These are phyloP conservation scores for Entomortierella chlamydospora DNA, from an alignment of 192 early-diverging fungal genomes.

Conservation along the genomic window DNA sequence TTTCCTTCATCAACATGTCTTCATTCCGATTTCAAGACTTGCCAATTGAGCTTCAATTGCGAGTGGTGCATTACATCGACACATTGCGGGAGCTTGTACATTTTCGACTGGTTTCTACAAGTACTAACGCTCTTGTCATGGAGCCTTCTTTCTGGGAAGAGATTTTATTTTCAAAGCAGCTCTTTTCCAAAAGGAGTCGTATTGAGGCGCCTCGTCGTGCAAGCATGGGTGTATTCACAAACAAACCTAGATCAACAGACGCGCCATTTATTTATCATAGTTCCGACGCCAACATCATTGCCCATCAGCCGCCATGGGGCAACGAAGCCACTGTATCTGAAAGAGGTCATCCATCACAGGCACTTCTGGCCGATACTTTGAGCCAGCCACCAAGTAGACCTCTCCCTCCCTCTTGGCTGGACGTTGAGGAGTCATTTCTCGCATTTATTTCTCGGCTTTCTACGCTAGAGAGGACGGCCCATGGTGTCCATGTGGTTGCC, in stretches of 20 bases:
- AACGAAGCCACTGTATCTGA: not conserved
- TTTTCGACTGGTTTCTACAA: slow-evolving; percentile 25
- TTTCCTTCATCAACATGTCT: not conserved
- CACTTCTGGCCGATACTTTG: too few relatives aligned
- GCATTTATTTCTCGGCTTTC: slow-evolving; percentile 6
- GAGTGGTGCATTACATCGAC: slow-evolving; percentile 1
- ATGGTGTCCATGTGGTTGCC: not conserved
- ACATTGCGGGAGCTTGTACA: slow-evolving; percentile 1
- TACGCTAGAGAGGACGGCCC: not conserved
- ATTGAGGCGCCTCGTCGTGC: not conserved
- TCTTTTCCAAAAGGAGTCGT: slow-evolving; percentile 1
- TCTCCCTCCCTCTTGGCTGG: not conserved
- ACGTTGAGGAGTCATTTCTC: slow-evolving; percentile 22
- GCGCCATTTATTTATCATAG: slow-evolving; percentile 8
- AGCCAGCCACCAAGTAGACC: not conserved
- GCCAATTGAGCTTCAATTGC: slow-evolving; percentile 27
- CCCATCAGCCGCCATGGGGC: slow-evolving; percentile 15
- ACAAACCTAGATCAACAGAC: too few relatives aligned
- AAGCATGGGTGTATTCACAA: too few relatives aligned
- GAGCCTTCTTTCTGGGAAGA: slow-evolving; percentile 34
- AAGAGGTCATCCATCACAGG: too few relatives aligned
- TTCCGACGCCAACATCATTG: slow-evolving; percentile 30
- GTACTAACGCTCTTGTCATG: slow-evolving; percentile 16
- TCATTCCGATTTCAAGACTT: slow-evolving; percentile 12
- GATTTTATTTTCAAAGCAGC: slow-evolving; percentile 17